Conservation (phyloP, 2,329 filamentous ascomycete species). For the Fusarium lateritium region DNA sequence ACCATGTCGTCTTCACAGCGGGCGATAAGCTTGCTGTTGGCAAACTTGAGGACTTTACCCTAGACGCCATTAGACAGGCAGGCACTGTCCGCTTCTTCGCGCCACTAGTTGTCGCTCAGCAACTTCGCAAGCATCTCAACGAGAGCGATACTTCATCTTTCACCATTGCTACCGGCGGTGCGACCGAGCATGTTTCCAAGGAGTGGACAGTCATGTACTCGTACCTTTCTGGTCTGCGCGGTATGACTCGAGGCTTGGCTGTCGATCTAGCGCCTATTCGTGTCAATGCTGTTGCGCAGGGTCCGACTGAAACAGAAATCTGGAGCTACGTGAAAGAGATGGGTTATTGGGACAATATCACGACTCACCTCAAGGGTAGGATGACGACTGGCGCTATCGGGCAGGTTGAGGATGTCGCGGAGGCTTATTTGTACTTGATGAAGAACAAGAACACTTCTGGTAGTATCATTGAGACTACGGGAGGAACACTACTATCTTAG, state of each 20-base stretch:
- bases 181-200: slow-evolving; percentile 29
- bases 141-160: slow-evolving; percentile 31
- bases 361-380: slow-evolving; percentile 26
- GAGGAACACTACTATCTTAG: slow-evolving; percentile 39
- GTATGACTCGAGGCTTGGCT: slow-evolving; percentile 34
- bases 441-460: slow-evolving; percentile 44
- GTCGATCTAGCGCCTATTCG: slow-evolving; percentile 41
- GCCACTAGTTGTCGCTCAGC: slow-evolving; percentile 37
- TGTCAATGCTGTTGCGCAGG: slow-evolving; percentile 39
- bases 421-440: slow-evolving; percentile 45
- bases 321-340: slow-evolving; percentile 33
- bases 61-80: slow-evolving; percentile 33
- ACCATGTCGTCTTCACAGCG: slow-evolving; percentile 42
- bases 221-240: slow-evolving; percentile 33
- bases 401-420: slow-evolving; percentile 38
- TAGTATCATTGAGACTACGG: slow-evolving; percentile 41
- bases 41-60: slow-evolving; percentile 28
- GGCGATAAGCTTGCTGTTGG: slow-evolving; percentile 33
- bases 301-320: slow-evolving; percentile 38
- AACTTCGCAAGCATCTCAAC: slow-evolving; percentile 36
- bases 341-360: slow-evolving; percentile 38
- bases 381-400: slow-evolving; percentile 35
- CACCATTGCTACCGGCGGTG: slow-evolving; percentile 37
- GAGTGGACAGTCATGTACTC: slow-evolving; percentile 39
- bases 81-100: slow-evolving; percentile 42